phyloP scores from a whole-genome alignment of 2,329 filamentous ascomycete genomes.

The Fusarium guadeloupense region DNA sequence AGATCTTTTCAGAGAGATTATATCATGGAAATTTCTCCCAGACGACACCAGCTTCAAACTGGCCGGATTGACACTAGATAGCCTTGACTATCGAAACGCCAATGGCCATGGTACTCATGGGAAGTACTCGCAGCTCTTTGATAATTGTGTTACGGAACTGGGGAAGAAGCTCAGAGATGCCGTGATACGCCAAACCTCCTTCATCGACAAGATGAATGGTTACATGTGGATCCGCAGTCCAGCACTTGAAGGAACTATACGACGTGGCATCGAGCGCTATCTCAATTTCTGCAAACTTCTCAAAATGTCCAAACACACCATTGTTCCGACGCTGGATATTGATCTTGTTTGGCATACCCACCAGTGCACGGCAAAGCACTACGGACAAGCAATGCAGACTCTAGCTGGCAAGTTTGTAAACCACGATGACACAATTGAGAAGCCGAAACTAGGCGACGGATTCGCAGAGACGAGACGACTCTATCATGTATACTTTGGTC shows the following conservation, averaged over 20 bases:
- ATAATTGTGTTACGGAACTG: background rate
- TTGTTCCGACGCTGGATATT: slow-evolving; percentile 55
- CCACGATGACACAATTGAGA: slow-evolving; percentile 52
- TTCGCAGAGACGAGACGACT: slow-evolving; percentile 44
- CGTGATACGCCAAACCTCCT: slow-evolving; percentile 50
- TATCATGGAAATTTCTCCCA: background rate
- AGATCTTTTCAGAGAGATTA: background rate
- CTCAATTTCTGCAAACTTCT: slow-evolving; percentile 50
- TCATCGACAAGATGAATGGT: slow-evolving; percentile 53
- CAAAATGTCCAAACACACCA: slow-evolving; percentile 30
- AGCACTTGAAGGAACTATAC: slow-evolving; percentile 46
- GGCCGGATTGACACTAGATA: rapidly evolving
- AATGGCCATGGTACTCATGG: background rate
- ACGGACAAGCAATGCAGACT: slow-evolving; percentile 34
- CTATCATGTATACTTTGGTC: slow-evolving; percentile 46
- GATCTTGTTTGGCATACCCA: slow-evolving; percentile 58
- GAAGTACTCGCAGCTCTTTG: slow-evolving; percentile 3
- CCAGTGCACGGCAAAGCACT: slow-evolving; percentile 47
- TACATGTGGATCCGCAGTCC: slow-evolving; percentile 53
- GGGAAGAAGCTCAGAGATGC: slow-evolving; percentile 40
- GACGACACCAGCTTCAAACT: background rate
- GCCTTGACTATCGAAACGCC: rapidly evolving
- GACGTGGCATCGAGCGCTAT: slow-evolving; percentile 51
- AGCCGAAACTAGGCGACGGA: slow-evolving; percentile 39
- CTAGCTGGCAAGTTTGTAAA: slow-evolving; percentile 46